phyloP scores from a whole-genome alignment of 352 stramenopile species.

The Aphanomyces stellatus region DNA sequence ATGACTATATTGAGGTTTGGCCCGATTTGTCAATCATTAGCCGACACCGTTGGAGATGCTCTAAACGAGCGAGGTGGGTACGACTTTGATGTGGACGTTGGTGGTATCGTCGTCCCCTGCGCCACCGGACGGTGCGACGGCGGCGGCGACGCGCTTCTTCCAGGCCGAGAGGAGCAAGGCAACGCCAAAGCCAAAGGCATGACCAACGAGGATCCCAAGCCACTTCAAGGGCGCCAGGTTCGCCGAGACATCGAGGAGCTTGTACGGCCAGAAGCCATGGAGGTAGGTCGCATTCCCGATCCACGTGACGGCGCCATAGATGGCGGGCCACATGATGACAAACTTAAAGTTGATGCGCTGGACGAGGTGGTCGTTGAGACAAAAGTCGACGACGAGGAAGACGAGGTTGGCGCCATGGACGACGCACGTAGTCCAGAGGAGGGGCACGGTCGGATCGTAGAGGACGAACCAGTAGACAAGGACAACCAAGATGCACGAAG shows the following conservation, averaged over 20 bases:
- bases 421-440: constrained; percentile 7
- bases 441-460: not conserved
- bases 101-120: not conserved
- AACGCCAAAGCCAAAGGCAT: constrained; percentile 1
- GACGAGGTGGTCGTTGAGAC: constrained; percentile 9
- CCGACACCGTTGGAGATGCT: too few relatives aligned
- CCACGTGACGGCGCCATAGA: constrained; percentile 15
- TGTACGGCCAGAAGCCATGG: constrained; percentile 13
- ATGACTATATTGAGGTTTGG: too few relatives aligned
- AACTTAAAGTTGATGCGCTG: constrained; percentile 1
- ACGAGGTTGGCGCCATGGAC: constrained; percentile 1
- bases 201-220: constrained; percentile 7
- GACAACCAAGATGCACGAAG: not conserved
- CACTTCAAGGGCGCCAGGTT: not conserved
- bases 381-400: constrained; percentile 10
- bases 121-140: not conserved
- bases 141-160: not conserved
- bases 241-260: not conserved
- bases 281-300: constrained; percentile 3
- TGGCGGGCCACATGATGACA: not conserved
- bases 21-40: too few relatives aligned
- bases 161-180: not conserved
- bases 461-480: constrained; percentile 14
- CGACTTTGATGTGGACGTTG: not conserved
- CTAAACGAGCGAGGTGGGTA: not conserved